Percentiles rank a stretch among this genome's conserved stretches.
These are phyloP conservation scores for Crithidia bombi DNA, from an alignment of 208 protist species.

Conservation along the genomic window DNA sequence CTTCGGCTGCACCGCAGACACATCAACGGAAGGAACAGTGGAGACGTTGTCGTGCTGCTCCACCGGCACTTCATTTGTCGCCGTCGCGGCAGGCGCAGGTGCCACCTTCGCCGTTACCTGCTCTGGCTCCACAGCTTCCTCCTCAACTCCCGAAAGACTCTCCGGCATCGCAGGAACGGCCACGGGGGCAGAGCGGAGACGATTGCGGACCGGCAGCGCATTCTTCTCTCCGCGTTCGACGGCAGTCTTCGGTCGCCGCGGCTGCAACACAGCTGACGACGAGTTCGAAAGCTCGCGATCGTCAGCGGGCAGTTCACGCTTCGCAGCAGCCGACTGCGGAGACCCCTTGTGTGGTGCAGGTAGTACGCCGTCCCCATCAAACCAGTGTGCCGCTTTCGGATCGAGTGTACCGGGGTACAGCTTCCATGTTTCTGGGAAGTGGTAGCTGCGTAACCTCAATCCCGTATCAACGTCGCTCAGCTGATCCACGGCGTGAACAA, in stretches of 20 bases:
- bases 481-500: constrained; percentile 25
- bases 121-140: not conserved
- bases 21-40: constrained; percentile 4
- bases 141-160: not conserved
- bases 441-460: constrained; percentile 22
- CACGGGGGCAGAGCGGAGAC: not conserved
- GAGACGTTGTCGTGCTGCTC: not conserved
- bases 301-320: not conserved
- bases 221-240: not conserved
- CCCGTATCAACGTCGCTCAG: constrained; percentile 9
- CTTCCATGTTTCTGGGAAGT: constrained; percentile 37
- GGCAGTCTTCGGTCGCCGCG: not conserved
- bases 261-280: not conserved
- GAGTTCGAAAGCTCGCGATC: not conserved
- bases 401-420: constrained; percentile 16
- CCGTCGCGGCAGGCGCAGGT: not conserved
- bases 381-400: not conserved
- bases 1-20: not conserved
- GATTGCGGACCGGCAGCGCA: not conserved
- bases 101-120: not conserved
- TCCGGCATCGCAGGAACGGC: not conserved
- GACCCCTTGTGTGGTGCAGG: not conserved
- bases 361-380: not conserved
- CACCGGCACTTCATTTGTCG: not conserved
- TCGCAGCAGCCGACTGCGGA: not conserved